Evolutionary conservation across 345 rosid species (phyloP).

Genomic region (Eucalyptus cloeziana): DNA sequence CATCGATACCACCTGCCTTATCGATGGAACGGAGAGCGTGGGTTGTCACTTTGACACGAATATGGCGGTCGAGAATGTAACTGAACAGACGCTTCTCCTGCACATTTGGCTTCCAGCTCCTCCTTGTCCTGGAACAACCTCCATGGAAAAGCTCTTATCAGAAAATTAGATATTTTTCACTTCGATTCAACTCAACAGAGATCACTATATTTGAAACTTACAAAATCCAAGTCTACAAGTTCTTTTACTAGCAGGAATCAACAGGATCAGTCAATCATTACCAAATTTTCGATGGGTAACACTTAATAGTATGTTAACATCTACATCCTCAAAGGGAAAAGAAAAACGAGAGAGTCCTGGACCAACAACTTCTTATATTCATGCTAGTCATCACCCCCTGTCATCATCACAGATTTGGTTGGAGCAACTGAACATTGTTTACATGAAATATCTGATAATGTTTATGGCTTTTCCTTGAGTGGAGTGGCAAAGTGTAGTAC

Average conservation of each 20-base stretch:
- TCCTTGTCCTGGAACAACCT: slow-evolving; percentile 37
- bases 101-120: slow-evolving; percentile 90
- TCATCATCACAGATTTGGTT: background rate
- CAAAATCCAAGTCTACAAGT: background rate
- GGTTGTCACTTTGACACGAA: slow-evolving; percentile 80
- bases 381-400: background rate
- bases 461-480: background rate
- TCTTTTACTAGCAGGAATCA: background rate
- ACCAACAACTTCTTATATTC: background rate
- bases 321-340: background rate
- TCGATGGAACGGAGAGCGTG: slow-evolving; percentile 97
- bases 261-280: background rate
- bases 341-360: background rate
- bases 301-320: background rate
- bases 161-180: background rate
- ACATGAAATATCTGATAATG: background rate
- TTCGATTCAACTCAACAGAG: background rate
- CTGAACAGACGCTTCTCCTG: slow-evolving; percentile 91
- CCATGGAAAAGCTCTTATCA: background rate
- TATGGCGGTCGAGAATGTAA: slow-evolving; percentile 81
- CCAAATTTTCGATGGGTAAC: background rate
- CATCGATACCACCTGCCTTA: slow-evolving; percentile 97
- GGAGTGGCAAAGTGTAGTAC: background rate
- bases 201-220: background rate
- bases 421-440: background rate